Evolutionary conservation across 352 stramenopile species (phyloP).

Genomic region (Globisporangium megalacanthum): DNA sequence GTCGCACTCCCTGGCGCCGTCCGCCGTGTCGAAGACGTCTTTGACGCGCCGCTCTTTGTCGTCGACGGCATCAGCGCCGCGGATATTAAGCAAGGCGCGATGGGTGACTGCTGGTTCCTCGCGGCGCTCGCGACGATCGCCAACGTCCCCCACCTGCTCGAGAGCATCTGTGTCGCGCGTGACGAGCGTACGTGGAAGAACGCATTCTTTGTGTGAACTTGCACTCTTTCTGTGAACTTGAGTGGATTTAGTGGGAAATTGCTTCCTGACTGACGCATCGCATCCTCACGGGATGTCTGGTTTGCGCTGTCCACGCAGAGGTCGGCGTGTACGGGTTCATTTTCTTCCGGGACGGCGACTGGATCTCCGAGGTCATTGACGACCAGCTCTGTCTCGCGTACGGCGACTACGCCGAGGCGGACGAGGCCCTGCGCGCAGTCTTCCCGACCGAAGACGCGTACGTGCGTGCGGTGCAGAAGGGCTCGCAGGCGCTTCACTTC

Average conservation of each 20-base stretch:
- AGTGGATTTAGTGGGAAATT: not conserved
- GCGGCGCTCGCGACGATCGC: constrained; percentile 63
- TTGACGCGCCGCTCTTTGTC: constrained; percentile 33
- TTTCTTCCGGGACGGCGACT: constrained; percentile 46
- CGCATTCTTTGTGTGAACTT: not conserved
- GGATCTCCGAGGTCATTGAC: constrained; percentile 39
- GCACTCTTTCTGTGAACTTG: not conserved
- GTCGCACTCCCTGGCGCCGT: constrained; percentile 13
- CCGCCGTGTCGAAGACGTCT: constrained; percentile 32
- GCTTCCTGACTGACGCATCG: not conserved
- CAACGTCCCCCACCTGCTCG: constrained; percentile 59
- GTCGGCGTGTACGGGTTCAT: constrained; percentile 51
- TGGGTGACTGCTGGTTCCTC: constrained; percentile 82
- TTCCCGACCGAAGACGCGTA: constrained; percentile 25
- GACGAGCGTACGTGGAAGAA: constrained; percentile 19
- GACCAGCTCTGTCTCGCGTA: constrained; percentile 34
- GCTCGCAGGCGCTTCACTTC: constrained; percentile 34
- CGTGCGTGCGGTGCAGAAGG: constrained; percentile 20
- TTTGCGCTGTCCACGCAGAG: constrained; percentile 4
- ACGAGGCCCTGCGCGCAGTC: constrained; percentile 13
- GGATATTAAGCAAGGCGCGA: constrained; percentile 68
- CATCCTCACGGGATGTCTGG: no score
- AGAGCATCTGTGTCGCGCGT: constrained; percentile 48
- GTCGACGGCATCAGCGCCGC: constrained; percentile 48
- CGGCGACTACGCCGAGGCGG: constrained; percentile 20